Percentiles rank a stretch among this genome's conserved stretches.
Evolutionary conservation across 1,284 basidiomycete genomes (phyloP).

Genomic region (Naganishia albida): DNA sequence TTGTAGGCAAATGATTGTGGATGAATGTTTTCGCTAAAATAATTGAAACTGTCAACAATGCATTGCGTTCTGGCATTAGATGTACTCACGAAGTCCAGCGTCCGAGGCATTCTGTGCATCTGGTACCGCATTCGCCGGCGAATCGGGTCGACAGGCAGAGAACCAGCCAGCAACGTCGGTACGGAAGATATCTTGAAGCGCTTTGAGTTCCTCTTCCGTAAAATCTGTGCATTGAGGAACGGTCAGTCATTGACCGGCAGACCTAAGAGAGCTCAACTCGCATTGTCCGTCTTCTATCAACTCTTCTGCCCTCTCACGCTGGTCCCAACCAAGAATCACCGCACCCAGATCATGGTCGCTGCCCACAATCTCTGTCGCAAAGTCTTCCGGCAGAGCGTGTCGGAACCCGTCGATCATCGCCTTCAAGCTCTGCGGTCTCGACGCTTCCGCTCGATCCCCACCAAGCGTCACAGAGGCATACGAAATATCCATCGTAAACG

Average conservation of each 20-base stretch:
- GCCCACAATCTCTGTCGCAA: constrained; percentile 46
- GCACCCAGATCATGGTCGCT: constrained; percentile 53
- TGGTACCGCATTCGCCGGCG: constrained; percentile 48
- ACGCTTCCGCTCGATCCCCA: constrained; percentile 40
- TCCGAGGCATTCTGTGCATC: constrained; percentile 47
- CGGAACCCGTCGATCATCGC: constrained; percentile 48
- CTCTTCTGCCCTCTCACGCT: constrained; percentile 51
- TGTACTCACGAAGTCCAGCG: constrained; percentile 42
- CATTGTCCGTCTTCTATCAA: constrained; percentile 49
- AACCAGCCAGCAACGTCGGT: constrained; percentile 53
- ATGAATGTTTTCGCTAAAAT: constrained; percentile 49
- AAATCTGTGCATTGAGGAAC: constrained; percentile 45
- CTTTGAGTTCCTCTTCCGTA: constrained; percentile 47
- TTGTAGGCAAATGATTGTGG: constrained; percentile 55
- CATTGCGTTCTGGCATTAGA: neutral
- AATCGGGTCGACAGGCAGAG: constrained; percentile 50
- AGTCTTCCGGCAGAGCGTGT: constrained; percentile 43
- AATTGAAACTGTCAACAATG: neutral
- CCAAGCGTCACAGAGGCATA: constrained; percentile 36
- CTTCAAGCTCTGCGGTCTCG: constrained; percentile 43
- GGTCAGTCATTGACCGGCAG: too few species aligned
- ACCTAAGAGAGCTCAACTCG: constrained; percentile 40
- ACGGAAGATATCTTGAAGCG: constrained; percentile 50
- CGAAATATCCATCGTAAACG: constrained; percentile 47
- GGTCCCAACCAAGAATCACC: constrained; percentile 52